A percentile compares a stretch with the other conserved stretches of the same genome.
Conservation (phyloP, 441 rosid species). For the Dalechampia spathulata region DNA sequence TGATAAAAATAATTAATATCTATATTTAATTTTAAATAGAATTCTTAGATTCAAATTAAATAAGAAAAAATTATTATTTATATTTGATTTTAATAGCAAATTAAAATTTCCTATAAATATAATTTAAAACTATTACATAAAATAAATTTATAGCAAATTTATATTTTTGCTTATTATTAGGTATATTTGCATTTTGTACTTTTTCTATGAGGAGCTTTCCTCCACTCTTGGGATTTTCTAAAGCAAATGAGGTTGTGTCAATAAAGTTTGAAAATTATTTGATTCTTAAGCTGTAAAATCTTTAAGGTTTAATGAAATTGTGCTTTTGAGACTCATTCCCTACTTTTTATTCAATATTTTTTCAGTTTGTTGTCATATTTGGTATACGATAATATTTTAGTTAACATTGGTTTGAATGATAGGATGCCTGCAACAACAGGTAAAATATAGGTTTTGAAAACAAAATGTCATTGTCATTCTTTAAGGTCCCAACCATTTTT, state of each 20-base stretch:
- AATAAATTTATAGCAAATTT: too few species aligned
- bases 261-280: not conserved
- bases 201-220: conserved; percentile 4
- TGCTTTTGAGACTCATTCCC: not conserved
- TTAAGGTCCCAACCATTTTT: not conserved
- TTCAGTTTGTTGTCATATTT: not conserved
- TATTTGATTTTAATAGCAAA: too few species aligned
- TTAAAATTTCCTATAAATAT: too few species aligned
- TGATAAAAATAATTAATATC: too few species aligned
- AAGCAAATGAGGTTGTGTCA: not conserved
- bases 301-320: not conserved
- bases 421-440: not conserved
- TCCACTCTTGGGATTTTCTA: not conserved
- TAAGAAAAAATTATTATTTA: too few species aligned
- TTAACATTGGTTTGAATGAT: not conserved
- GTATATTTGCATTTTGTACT: conserved; percentile 2
- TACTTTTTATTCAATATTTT: not conserved
- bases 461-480: not conserved
- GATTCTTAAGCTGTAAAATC: not conserved
- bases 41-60: too few species aligned
- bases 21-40: too few species aligned
- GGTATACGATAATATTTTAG: not conserved
- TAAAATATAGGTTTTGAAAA: not conserved
- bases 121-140: too few species aligned
- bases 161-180: too few species aligned